Conservation (phyloP, 257 asterid species). For the Euphrasia confusa region DNA sequence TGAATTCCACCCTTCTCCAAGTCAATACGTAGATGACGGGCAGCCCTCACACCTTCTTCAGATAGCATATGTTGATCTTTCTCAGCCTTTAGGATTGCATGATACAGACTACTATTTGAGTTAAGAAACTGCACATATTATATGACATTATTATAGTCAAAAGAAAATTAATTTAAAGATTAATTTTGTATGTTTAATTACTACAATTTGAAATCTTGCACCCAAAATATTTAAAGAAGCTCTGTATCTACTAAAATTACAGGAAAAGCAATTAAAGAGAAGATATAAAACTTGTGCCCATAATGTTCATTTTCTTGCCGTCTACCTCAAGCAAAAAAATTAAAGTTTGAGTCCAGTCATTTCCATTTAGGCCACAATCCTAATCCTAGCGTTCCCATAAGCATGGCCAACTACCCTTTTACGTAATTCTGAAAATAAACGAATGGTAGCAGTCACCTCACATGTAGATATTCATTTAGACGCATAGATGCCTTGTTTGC, state of each 20-base stretch:
- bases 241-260: not conserved
- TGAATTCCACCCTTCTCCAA: conserved; percentile 98
- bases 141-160: conserved; percentile 13
- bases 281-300: not conserved
- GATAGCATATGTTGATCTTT: conserved; percentile 60
- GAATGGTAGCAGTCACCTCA: conserved; percentile 60
- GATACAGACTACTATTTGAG: conserved; percentile 66
- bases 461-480: conserved; percentile 80
- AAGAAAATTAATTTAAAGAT: not conserved
- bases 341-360: not conserved
- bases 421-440: conserved; percentile 21
- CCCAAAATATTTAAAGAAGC: not conserved
- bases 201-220: not conserved
- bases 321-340: not conserved
- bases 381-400: not conserved
- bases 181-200: not conserved
- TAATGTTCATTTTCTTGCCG: not conserved
- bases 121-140: conserved; percentile 65
- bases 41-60: conserved; percentile 78
- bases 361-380: not conserved
- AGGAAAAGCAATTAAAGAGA: not conserved
- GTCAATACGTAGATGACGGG: conserved; percentile 61
- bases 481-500: conserved; percentile 87
- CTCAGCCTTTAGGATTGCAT: conserved; percentile 76
- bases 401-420: conserved; percentile 12